Conservation (phyloP, 2,329 filamentous ascomycete genomes). For the Ophiostoma montium region DNA sequence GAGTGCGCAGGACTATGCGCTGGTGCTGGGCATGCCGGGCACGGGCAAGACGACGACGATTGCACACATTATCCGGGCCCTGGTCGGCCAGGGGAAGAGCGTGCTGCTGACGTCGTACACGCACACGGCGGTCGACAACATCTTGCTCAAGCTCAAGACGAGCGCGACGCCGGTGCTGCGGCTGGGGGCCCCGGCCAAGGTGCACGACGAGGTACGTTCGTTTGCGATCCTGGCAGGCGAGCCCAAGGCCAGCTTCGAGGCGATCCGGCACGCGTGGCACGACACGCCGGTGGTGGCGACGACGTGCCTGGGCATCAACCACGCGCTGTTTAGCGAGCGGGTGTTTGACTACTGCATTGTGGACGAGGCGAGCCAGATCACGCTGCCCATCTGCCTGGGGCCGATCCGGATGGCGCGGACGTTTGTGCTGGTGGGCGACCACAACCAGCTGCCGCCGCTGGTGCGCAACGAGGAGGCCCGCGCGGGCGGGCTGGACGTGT, state of each 20-base stretch:
- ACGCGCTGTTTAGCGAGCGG: slow-evolving; percentile 74
- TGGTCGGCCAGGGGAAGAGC: slow-evolving; percentile 80
- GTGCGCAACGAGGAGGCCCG: slow-evolving; percentile 85
- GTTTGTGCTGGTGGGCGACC: slow-evolving; percentile 91
- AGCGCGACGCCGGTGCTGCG: slow-evolving; percentile 64
- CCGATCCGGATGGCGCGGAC: slow-evolving; percentile 79
- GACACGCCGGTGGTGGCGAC: slow-evolving; percentile 82
- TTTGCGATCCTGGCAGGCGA: slow-evolving; percentile 70
- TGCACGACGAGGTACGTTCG: slow-evolving; percentile 74
- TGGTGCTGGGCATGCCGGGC: slow-evolving; percentile 97
- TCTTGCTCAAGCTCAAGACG: slow-evolving; percentile 68
- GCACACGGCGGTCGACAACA: slow-evolving; percentile 96
- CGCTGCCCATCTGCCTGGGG: slow-evolving; percentile 82
- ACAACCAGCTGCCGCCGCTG: slow-evolving; percentile 87
- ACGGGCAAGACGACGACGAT: slow-evolving; percentile 98
- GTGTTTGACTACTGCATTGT: slow-evolving; percentile 97
- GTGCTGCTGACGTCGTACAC: slow-evolving; percentile 92
- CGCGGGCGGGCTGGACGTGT: slow-evolving; percentile 76
- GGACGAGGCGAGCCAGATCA: slow-evolving; percentile 95
- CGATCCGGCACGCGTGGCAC: slow-evolving; percentile 73
- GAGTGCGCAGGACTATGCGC: slow-evolving; percentile 84
- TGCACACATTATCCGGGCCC: slow-evolving; percentile 84
- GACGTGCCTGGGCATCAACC: slow-evolving; percentile 84
- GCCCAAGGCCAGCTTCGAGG: slow-evolving; percentile 63
- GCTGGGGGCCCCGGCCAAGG: slow-evolving; percentile 71